Base-by-base conservation (phyloP, 306 rosid genomes). In the Quercus wislizeni region DNA sequence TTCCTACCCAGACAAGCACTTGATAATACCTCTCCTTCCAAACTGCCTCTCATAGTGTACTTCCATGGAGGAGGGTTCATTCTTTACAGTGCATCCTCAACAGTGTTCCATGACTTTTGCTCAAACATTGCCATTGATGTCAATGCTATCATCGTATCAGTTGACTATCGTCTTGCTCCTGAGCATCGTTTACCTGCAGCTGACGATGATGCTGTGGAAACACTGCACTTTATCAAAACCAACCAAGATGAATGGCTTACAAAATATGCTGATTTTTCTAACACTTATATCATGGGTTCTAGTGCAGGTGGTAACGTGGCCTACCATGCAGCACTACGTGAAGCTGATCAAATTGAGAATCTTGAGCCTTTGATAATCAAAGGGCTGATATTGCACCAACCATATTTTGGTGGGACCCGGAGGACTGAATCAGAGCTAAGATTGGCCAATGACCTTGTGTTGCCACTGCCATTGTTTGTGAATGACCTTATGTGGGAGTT, bases 341-440 rank as follows among this genome's bases (percentile, higher is more conserved):
- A 52, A 19, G 82, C 75, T 9, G 79, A 51, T 3, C 83, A 54
- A 9, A 38, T 9, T 25, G 4, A 30, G 17, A 1, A 55, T 18
- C 70, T 69, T 15, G 12, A 9, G 11, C 87, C 74, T 7, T 2
- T 68, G 5, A 74, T 38, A 51, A 87, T 88, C 75, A 9, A 18
- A 82, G 95, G 89, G 85, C 72, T 91, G 10, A 74, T 91, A 76
- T 59, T 91, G 77, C 54, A 76, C 15, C 95, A 89, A 25, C 91
- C 90, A 0, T 85, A 30, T 59, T 91, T 88, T 23, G 76, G 92
- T 68, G 95, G 92, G 59, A 43, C 59, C 52, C 61, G 5, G 5
- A 84, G 87, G 81, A 83, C 82, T 0, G 62, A 17, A 2, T 91
- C 90, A 1, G 92, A 88, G 63, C 0, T 80, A 54, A 80, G 77